Evolutionary conservation across 1,284 basidiomycete species (phyloP), one percentile per base, ranked within the genome.

Genomic region (Ceratobasidium sp.): DNA sequence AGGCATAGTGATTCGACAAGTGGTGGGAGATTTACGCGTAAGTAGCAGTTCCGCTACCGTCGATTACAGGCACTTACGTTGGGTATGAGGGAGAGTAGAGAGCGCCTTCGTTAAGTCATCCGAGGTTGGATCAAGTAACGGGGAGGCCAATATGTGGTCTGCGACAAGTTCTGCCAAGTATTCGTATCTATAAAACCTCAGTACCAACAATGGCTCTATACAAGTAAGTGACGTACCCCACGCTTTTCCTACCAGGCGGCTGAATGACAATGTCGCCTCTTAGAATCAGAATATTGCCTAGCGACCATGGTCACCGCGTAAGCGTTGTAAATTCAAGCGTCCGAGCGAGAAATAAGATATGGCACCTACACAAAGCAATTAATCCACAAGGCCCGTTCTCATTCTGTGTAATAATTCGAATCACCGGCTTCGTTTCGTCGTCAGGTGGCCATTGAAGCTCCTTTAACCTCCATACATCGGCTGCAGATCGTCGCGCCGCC

Each of bases 361-460:
- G 56, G 18, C 51, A 78, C 82, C 82, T 82, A 94, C 93, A 95
- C 80, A 96, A 93, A 13, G 95, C 95, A 81, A 97, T 94, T 80
- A 97, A 92, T 0, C 95, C 96, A 83, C 96, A 98, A 7, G 95
- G 96, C 79, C 92, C 93, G 81, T 94, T 94, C 82, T 90, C 91
- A 82, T 95, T 94, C 86, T 96, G 95, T 0, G 92, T 95, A 66
- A 96, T 91, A 79, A 96, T 92, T 83, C 91, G 91, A 82, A 86
- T 84, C 5, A 87, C 81, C 13, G 83, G 83, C 26, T 86, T 84
- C 40, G 83, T 66, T 26, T 87, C 84, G 13, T 84, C 81, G 9
- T 85, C 84, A 1, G 84, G 64, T 82, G 82, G 15, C 85, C 85
- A 75, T 23, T 86, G 80, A 75, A 95, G 91, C 51, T 88, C 84